phyloP scores from a whole-genome alignment of 352 stramenopile genomes.

The Lagenidium giganteum region DNA sequence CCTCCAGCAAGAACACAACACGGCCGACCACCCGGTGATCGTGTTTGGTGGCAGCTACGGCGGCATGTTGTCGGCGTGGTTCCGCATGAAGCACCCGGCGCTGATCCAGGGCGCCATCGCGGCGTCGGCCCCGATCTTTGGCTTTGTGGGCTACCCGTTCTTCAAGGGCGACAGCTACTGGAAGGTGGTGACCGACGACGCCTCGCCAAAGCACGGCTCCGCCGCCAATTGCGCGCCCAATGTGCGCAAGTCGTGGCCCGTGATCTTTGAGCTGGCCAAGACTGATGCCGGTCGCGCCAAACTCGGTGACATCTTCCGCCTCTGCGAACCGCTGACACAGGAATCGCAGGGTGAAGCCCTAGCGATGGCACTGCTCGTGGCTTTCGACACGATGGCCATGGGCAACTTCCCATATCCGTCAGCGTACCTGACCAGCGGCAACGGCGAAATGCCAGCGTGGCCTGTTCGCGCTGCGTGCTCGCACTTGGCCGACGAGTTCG shows the following conservation, averaged over 20 bases:
- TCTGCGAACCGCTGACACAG: conserved; percentile 55
- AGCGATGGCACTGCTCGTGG: conserved; percentile 70
- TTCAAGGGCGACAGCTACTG: conserved; percentile 79
- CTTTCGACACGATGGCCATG: conserved; percentile 94
- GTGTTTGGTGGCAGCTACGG: conserved; percentile 95
- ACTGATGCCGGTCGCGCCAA: conserved; percentile 42
- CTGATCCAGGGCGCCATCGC: conserved; percentile 91
- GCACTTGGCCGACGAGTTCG: conserved; percentile 47
- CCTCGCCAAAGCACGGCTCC: conserved; percentile 60
- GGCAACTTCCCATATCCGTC: conserved; percentile 94
- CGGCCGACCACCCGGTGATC: conserved; percentile 83
- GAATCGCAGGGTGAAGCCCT: conserved; percentile 47
- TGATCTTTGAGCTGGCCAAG: conserved; percentile 71
- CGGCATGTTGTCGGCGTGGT: conserved; percentile 93
- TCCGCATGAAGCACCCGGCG: conserved; percentile 94
- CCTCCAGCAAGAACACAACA: conserved; percentile 71
- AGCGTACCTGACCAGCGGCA: conserved; percentile 87
- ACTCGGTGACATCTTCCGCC: conserved; percentile 51
- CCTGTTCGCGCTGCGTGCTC: conserved; percentile 89
- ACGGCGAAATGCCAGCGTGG: conserved; percentile 82
- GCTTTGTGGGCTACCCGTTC: conserved; percentile 63
- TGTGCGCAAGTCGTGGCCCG: conserved; percentile 66
- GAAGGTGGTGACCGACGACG: conserved; percentile 75
- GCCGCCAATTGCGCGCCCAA: conserved; percentile 81
- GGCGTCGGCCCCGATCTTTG: conserved; percentile 91